Conservation (phyloP, 768 basidiomycete genomes). For the Tephrocybe rancida region DNA sequence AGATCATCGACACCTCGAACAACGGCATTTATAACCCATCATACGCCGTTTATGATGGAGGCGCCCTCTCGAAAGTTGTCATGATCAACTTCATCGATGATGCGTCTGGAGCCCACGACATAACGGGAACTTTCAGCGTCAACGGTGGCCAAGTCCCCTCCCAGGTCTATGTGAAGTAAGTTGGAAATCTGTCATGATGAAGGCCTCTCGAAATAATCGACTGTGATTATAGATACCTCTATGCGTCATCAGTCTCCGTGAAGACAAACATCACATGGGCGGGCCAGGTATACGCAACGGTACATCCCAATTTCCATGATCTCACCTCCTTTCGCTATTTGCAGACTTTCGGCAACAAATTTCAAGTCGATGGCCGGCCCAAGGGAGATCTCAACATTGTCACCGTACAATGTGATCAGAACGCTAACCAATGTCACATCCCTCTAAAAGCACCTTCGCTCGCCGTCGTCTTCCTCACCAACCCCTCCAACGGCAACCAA, state of each 20-base stretch:
- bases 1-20: conserved; percentile 65
- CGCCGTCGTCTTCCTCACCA: conserved; percentile 72
- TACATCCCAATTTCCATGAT: no score
- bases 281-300: conserved; percentile 51
- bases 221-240: conserved; percentile 47
- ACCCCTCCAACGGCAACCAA: no score
- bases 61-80: conserved; percentile 58
- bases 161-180: conserved; percentile 59
- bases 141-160: conserved; percentile 47
- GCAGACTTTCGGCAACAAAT: conserved; percentile 63
- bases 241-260: conserved; percentile 56
- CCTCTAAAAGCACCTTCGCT: conserved; percentile 72
- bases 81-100: conserved; percentile 78
- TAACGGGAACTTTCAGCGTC: conserved; percentile 52
- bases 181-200: not conserved
- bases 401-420: conserved; percentile 60
- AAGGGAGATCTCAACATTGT: conserved; percentile 56
- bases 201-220: not conserved
- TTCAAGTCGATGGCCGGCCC: conserved; percentile 69
- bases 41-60: conserved; percentile 78
- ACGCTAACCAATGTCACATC: conserved; percentile 56
- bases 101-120: conserved; percentile 53
- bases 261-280: conserved; percentile 79
- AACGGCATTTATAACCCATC: conserved; percentile 60
- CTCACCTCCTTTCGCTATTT: not conserved